Conservation (phyloP, 345 rosid genomes). For the Pugionium dolabratum region DNA sequence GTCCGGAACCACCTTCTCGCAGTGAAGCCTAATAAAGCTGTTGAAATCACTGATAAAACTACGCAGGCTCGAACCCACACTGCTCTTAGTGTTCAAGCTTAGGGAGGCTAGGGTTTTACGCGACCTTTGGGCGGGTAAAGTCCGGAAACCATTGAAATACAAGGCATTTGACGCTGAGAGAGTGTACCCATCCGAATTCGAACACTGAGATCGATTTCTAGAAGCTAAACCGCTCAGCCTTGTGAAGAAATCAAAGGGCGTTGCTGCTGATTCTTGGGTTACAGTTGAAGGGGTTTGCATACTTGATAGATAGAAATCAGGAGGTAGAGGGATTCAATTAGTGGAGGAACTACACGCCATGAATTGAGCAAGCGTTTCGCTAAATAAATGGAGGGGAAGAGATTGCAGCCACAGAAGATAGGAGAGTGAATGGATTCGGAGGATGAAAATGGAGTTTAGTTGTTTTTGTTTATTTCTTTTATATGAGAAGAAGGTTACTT, state of each 20-base stretch:
- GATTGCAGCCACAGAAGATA: slow-evolving; percentile 28
- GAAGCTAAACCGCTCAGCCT: slow-evolving; percentile 56
- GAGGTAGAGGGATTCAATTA: slow-evolving; percentile 9
- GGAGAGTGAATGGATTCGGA: slow-evolving; percentile 22
- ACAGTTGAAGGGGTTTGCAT: slow-evolving; percentile 74
- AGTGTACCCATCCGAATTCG: slow-evolving; percentile 53
- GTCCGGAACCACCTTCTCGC: slow-evolving; percentile 74
- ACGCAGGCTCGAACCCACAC: slow-evolving; percentile 46
- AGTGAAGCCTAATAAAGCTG: slow-evolving; percentile 61
- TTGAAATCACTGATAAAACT: slow-evolving; percentile 66
- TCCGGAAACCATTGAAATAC: slow-evolving; percentile 47
- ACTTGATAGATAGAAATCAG: slow-evolving; percentile 9
- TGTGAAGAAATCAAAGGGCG: slow-evolving; percentile 52
- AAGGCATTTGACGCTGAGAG: slow-evolving; percentile 54
- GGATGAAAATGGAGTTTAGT: slow-evolving; percentile 7
- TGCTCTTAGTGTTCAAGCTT: slow-evolving; percentile 50
- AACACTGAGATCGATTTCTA: slow-evolving; percentile 40
- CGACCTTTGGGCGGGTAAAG: slow-evolving; percentile 35
- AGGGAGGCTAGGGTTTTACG: slow-evolving; percentile 54
- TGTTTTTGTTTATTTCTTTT: neutral
- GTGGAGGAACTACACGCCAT: slow-evolving; percentile 8
- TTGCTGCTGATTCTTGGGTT: slow-evolving; percentile 55
- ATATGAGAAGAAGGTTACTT: neutral
- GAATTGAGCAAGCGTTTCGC: neutral
- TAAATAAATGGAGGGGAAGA: neutral